phyloP scores from a whole-genome alignment of 2,329 filamentous ascomycete species.

The Colletotrichum tabaci region DNA sequence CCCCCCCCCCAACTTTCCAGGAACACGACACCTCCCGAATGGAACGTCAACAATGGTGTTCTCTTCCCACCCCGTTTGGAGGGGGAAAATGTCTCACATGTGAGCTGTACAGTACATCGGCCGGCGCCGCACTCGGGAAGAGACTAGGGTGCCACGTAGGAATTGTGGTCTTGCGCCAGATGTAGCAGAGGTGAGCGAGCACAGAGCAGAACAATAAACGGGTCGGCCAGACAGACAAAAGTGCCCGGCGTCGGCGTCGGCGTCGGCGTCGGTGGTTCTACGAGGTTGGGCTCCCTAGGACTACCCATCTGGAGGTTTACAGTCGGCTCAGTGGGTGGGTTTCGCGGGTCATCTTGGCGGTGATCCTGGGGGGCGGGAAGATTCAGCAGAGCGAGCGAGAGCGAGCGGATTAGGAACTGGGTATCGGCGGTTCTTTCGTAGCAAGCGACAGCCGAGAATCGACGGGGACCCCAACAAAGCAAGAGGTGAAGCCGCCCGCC shows the following conservation, averaged over 20 bases:
- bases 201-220: background rate
- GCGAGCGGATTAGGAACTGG: no score
- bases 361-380: no score
- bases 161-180: background rate
- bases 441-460: no score
- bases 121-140: background rate
- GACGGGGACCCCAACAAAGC: background rate
- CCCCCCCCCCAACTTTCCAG: background rate
- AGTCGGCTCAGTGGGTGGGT: background rate
- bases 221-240: background rate
- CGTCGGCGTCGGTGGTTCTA: background rate
- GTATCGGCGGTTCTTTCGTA: no score
- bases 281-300: background rate
- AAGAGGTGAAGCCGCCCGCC: no score
- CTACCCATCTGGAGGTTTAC: background rate
- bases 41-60: no score
- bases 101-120: background rate
- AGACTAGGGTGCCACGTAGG: slow-evolving; percentile 12
- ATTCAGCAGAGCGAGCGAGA: no score
- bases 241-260: slow-evolving; percentile 7
- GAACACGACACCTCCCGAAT: background rate
- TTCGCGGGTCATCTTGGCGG: background rate
- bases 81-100: slow-evolving; percentile 1
- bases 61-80: no score
- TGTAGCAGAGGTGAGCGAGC: background rate